A percentile compares a stretch with the other conserved stretches of the same genome.
phyloP scores from a whole-genome alignment of 1,284 basidiomycete species.

The Boletus sp. region DNA sequence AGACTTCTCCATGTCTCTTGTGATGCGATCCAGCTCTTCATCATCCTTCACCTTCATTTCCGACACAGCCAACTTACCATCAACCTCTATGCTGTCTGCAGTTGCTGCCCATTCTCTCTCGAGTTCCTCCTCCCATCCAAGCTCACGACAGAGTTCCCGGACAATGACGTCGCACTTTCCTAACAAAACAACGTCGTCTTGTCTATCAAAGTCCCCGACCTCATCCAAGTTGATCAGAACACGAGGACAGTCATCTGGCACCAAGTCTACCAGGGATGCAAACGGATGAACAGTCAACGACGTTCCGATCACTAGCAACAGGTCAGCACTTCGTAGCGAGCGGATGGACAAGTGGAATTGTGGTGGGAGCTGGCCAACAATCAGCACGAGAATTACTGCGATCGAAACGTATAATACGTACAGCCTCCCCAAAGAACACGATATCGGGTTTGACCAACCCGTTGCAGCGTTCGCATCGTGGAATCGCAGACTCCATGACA shows the following conservation, averaged over 20 bases:
- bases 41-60: constrained; percentile 17
- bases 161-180: constrained; percentile 69
- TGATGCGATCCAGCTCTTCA: constrained; percentile 36
- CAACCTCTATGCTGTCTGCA: constrained; percentile 22
- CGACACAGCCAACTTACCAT: constrained; percentile 10
- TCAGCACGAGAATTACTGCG: constrained; percentile 3
- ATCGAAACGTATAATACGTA: constrained; percentile 33
- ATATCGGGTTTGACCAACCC: constrained; percentile 89
- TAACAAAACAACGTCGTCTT: constrained; percentile 58
- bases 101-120: constrained; percentile 55
- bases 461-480: constrained; percentile 60
- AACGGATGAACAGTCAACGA: constrained; percentile 82
- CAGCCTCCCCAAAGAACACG: constrained; percentile 89
- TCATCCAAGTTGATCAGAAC: constrained; percentile 59
- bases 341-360: constrained; percentile 50
- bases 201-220: constrained; percentile 52
- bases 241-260: constrained; percentile 53
- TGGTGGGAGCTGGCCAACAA: constrained; percentile 48
- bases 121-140: constrained; percentile 72
- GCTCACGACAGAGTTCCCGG: constrained; percentile 49
- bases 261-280: constrained; percentile 56
- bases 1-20: constrained; percentile 30
- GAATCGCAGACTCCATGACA: constrained; percentile 50
- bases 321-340: constrained; percentile 62
- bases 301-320: constrained; percentile 91